These are phyloP conservation scores for Kazachstania kunashirensis DNA, from an alignment of 805 yeast genomes.

Conservation along the genomic window DNA sequence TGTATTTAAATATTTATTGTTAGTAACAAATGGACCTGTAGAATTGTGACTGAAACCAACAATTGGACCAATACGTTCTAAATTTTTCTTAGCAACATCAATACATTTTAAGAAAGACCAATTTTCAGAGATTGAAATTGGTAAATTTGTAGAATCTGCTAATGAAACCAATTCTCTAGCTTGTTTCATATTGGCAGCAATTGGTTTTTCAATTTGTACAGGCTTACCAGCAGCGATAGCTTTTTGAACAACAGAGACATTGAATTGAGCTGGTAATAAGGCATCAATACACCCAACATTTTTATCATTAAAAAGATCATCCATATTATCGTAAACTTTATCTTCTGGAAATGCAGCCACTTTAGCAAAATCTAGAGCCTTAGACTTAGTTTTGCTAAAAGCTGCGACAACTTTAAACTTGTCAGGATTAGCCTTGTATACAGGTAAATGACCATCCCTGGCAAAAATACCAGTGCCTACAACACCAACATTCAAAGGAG, in stretches of 20 bases:
- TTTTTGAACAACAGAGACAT: constrained; percentile 53
- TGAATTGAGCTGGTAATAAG: constrained; percentile 79
- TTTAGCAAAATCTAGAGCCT: constrained; percentile 73
- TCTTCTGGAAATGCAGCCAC: constrained; percentile 42
- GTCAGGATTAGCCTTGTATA: constrained; percentile 41
- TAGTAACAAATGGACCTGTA: constrained; percentile 59
- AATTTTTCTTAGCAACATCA: constrained; percentile 40
- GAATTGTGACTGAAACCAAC: constrained; percentile 62
- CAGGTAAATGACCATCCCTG: constrained; percentile 71
- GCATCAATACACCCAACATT: constrained; percentile 73
- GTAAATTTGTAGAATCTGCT: constrained; percentile 50
- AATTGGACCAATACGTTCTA: constrained; percentile 63
- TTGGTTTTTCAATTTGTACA: constrained; percentile 78
- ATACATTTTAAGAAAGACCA: constrained; percentile 70
- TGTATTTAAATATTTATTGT: constrained; percentile 56
- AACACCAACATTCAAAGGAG: constrained; percentile 47
- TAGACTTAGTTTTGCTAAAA: constrained; percentile 72
- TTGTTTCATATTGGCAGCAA: constrained; percentile 75
- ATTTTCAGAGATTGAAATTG: constrained; percentile 75
- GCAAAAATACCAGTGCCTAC: constrained; percentile 89
- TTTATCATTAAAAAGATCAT: constrained; percentile 56
- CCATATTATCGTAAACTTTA: constrained; percentile 52
- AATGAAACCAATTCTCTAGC: constrained; percentile 71
- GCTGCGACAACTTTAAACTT: constrained; percentile 56
- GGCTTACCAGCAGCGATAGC: constrained; percentile 74